Conservation (phyloP, 192 early-diverging fungal genomes). For the Irineochytrium annulatum region DNA sequence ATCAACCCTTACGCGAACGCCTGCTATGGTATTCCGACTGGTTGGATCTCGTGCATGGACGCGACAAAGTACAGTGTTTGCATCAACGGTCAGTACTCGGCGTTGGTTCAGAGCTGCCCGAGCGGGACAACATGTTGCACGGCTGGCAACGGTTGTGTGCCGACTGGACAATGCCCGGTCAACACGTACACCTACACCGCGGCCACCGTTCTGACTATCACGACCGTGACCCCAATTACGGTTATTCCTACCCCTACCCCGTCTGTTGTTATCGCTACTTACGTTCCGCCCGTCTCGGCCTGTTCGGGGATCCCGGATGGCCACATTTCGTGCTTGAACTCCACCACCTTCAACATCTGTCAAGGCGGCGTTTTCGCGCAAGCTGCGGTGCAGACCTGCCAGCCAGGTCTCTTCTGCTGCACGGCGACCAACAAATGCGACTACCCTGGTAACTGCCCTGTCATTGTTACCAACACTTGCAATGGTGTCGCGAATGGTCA, state of each 20-base stretch:
- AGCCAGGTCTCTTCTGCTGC: constrained; percentile 2
- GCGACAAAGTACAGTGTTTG: background rate
- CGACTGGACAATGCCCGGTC: background rate
- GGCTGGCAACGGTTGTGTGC: background rate
- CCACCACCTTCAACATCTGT: constrained; percentile 7
- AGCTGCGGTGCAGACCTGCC: background rate
- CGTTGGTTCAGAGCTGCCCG: background rate
- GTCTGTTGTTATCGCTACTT: background rate
- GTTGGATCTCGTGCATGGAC: background rate
- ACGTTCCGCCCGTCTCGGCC: background rate
- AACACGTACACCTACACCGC: background rate
- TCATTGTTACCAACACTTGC: background rate
- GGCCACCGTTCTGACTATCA: background rate
- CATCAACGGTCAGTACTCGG: background rate
- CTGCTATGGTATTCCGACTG: background rate
- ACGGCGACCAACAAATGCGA: background rate
- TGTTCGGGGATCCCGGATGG: constrained; percentile 4
- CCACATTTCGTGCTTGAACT: background rate
- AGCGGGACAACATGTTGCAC: background rate
- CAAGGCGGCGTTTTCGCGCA: too few relatives aligned
- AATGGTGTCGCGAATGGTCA: background rate
- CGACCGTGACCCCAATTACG: background rate
- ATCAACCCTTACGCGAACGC: background rate
- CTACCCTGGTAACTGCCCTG: background rate
- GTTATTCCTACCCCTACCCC: background rate